A percentile compares a stretch with the other conserved stretches of the same genome.
These are phyloP conservation scores for Xerocomellus amylosporus DNA, from an alignment of 768 basidiomycete genomes.

Conservation along the genomic window DNA sequence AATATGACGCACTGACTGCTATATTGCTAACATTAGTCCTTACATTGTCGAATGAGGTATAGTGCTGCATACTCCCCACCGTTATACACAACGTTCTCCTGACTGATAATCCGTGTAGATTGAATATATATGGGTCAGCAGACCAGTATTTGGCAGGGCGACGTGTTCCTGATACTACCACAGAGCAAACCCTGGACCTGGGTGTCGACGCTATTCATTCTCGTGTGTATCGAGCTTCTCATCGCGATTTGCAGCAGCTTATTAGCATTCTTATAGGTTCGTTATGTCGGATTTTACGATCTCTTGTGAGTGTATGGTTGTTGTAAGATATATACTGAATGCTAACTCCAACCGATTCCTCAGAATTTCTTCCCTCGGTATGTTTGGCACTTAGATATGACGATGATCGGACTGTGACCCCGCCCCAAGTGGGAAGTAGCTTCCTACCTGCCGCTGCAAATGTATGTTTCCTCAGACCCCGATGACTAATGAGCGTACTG, in stretches of 20 bases:
- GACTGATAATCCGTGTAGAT: not conserved
- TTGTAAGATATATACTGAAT: too few species aligned
- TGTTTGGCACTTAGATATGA: not conserved
- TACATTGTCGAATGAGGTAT: slow-evolving; percentile 11
- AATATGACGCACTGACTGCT: not conserved
- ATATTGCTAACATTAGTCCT: slow-evolving; percentile 5
- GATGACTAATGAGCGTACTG: not conserved
- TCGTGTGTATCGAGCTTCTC: not conserved
- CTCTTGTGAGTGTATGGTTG: not conserved
- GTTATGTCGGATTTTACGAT: slow-evolving; percentile 1
- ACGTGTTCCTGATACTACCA: not conserved
- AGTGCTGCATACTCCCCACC: not conserved
- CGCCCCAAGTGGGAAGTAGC: slow-evolving; percentile 2
- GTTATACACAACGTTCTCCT: not conserved
- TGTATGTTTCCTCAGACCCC: not conserved
- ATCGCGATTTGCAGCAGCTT: not conserved
- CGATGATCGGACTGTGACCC: not conserved
- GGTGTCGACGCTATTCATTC: slow-evolving; percentile 1
- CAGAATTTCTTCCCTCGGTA: slow-evolving; percentile 2
- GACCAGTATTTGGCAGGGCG: not conserved
- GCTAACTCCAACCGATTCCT: not conserved
- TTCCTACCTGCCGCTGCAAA: slow-evolving; percentile 4
- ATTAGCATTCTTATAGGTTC: not conserved
- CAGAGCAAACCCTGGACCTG: not conserved
- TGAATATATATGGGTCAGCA: not conserved